Percentiles rank a stretch among this genome's conserved stretches.
These are phyloP conservation scores for Craterostigma plantagineum DNA, from an alignment of 257 asterid species.

Conservation along the genomic window DNA sequence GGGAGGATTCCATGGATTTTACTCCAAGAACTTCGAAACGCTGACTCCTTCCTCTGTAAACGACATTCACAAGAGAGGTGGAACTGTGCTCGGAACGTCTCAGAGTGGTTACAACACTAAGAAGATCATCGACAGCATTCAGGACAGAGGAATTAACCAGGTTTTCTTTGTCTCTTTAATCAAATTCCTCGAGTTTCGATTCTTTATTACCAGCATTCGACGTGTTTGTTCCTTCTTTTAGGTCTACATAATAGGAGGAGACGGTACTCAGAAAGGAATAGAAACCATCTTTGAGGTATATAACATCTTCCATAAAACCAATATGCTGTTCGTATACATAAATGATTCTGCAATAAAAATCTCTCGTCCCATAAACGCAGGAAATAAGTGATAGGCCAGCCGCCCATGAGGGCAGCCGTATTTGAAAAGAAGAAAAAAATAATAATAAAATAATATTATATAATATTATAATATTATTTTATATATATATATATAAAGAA, in stretches of 20 bases:
- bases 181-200: background rate
- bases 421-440: too few relatives aligned
- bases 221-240: slow-evolving; percentile 12
- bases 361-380: slow-evolving; percentile 19
- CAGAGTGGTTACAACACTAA: slow-evolving; percentile 68
- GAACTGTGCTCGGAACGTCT: slow-evolving; percentile 75
- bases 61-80: slow-evolving; percentile 86
- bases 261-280: slow-evolving; percentile 92
- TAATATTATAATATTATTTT: too few relatives aligned
- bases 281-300: slow-evolving; percentile 75
- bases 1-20: slow-evolving; percentile 89
- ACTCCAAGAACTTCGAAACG: slow-evolving; percentile 47
- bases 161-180: slow-evolving; percentile 10
- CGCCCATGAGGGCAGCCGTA: too few relatives aligned
- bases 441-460: too few relatives aligned
- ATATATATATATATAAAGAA: too few relatives aligned
- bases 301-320: background rate
- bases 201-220: background rate
- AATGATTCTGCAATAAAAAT: background rate
- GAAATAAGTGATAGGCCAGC: too few relatives aligned
- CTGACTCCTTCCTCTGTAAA: slow-evolving; percentile 60
- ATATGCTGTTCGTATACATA: background rate
- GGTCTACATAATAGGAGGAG: slow-evolving; percentile 93
- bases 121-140: slow-evolving; percentile 82
- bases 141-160: slow-evolving; percentile 90